phyloP scores from a whole-genome alignment of 768 basidiomycete genomes.

The Lanmaoa rubissima region DNA sequence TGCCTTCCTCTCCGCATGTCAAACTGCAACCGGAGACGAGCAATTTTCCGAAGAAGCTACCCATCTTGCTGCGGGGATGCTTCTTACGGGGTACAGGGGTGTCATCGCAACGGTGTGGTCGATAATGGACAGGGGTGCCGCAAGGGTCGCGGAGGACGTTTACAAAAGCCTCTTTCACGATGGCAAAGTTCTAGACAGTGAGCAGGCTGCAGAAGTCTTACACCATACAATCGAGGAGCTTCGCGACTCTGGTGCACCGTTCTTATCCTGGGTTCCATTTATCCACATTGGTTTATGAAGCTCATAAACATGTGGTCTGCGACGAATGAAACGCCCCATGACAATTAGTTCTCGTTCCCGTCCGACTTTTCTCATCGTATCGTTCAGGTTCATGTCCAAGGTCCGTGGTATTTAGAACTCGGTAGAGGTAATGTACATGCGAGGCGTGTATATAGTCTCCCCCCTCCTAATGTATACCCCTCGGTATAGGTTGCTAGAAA shows the following conservation, averaged over 20 bases:
- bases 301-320: too few relatives aligned
- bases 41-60: neutral
- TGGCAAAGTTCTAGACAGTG: neutral
- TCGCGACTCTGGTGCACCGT: neutral
- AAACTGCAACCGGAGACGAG: neutral
- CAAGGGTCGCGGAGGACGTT: neutral
- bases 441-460: neutral
- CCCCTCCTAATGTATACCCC: neutral
- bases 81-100: neutral
- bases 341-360: too few relatives aligned
- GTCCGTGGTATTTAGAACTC: neutral
- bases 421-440: neutral
- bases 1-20: constrained; percentile 1
- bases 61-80: neutral
- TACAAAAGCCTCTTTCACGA: neutral
- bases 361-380: too few relatives aligned
- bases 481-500: neutral
- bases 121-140: constrained; percentile 1
- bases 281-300: neutral
- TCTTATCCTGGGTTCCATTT: neutral
- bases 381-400: too few relatives aligned
- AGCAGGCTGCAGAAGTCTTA: neutral
- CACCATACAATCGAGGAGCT: neutral
- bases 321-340: too few relatives aligned
- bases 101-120: neutral